Evolutionary conservation across 139 green algal species (phyloP).

Genomic region (Deuterostichococcus epilithicus): DNA sequence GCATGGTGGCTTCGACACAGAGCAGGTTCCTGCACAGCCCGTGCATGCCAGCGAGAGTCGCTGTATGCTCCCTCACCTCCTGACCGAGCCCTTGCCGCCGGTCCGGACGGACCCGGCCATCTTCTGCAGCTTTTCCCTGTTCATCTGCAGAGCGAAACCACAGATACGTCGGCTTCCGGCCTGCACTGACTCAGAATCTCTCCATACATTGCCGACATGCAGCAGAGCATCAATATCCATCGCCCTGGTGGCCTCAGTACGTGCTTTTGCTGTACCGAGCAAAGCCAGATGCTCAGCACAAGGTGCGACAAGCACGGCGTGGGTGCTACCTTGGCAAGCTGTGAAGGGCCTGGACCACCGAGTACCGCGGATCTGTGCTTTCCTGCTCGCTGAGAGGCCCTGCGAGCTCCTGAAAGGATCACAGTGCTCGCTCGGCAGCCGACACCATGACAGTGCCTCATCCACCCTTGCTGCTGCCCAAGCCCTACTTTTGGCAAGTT

Average conservation of each 20-base stretch:
- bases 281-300: no score
- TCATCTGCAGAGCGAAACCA: no score
- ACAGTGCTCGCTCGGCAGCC: neutral
- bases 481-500: neutral
- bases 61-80: conserved; percentile 51
- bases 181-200: no score
- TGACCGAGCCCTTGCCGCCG: conserved; percentile 91
- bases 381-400: neutral
- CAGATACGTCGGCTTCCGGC: no score
- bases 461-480: no score
- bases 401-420: neutral
- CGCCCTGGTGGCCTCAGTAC: neutral
- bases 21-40: no score
- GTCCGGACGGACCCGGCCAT: conserved; percentile 88
- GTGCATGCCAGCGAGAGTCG: neutral
- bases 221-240: neutral
- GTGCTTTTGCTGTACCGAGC: no score
- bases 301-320: no score
- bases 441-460: no score
- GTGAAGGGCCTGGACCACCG: neutral
- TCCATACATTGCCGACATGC: neutral
- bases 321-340: neutral
- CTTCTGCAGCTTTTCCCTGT: conserved; percentile 90
- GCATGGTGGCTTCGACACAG: no score
- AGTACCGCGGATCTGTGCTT: neutral